A percentile compares a stretch with the other conserved stretches of the same genome.
These are phyloP conservation scores for Sporothrix sp. DNA, from an alignment of 2,329 filamentous ascomycete species.

Conservation along the genomic window DNA sequence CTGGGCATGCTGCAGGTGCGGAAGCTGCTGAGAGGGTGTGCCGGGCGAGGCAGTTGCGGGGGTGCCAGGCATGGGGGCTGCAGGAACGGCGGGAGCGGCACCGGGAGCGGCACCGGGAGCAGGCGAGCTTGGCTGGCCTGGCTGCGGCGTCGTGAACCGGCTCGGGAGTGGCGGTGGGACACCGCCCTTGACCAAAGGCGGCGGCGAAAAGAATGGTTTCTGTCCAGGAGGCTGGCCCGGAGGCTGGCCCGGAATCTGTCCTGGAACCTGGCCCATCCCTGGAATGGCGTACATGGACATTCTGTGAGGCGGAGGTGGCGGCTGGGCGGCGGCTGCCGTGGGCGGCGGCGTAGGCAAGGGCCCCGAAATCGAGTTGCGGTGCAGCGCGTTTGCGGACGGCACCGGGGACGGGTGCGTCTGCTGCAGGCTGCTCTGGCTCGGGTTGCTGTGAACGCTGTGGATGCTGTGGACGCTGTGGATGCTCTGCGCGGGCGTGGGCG, in stretches of 20 bases:
- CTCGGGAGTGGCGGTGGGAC: constrained; percentile 6
- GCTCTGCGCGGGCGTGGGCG: constrained; percentile 8
- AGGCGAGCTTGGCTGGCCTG: background rate
- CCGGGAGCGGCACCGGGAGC: background rate
- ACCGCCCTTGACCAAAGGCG: constrained; percentile 1
- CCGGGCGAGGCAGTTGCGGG: background rate
- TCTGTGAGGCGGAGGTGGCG: background rate
- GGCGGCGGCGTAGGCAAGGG: background rate
- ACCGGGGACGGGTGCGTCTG: constrained; percentile 11
- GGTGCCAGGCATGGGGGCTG: background rate
- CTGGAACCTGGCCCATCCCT: no score
- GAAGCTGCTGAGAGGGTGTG: background rate
- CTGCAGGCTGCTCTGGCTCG: constrained; percentile 9
- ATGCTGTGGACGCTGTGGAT: constrained; percentile 7
- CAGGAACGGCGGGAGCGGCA: background rate
- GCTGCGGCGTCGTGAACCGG: background rate
- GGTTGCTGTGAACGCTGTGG: constrained; percentile 6
- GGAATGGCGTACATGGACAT: constrained; percentile 10
- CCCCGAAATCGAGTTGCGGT: constrained; percentile 10
- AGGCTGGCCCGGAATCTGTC: no score
- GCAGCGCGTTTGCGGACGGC: constrained; percentile 8
- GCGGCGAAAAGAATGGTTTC: constrained; percentile 4
- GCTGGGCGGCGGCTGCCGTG: background rate
- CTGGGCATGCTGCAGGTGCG: constrained; percentile 1
- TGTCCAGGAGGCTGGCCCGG: background rate